These are phyloP conservation scores for Kregervanrija pseudodelftensis DNA, from an alignment of 805 yeast species.

Conservation along the genomic window DNA sequence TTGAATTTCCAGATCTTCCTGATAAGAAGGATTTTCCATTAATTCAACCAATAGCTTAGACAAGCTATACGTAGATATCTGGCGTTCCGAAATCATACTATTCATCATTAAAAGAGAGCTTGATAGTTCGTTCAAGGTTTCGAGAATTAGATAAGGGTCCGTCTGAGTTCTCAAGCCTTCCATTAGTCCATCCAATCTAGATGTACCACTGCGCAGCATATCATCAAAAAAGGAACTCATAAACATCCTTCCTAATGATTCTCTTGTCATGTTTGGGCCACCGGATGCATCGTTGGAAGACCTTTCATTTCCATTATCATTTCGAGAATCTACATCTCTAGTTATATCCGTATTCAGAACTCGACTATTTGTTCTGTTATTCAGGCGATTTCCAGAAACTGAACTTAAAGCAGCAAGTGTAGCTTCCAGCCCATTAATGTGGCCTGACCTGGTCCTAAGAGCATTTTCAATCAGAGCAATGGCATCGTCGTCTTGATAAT, in stretches of 20 bases:
- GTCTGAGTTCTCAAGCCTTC: constrained; percentile 36
- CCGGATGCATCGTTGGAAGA: no score
- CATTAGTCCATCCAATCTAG: constrained; percentile 25
- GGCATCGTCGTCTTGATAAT: constrained; percentile 7
- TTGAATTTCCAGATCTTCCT: constrained; percentile 71
- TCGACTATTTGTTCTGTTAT: no score
- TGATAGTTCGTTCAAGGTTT: constrained; percentile 57
- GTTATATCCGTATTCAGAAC: no score
- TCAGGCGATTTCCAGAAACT: no score
- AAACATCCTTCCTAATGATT: constrained; percentile 15
- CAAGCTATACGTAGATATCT: constrained; percentile 53
- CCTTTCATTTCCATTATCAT: no score
- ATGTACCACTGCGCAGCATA: constrained; percentile 12
- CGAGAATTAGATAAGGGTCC: constrained; percentile 56
- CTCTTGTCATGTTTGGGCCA: no score
- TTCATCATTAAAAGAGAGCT: constrained; percentile 60
- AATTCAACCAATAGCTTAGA: constrained; percentile 49
- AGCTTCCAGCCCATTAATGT: no score
- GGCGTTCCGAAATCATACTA: constrained; percentile 53
- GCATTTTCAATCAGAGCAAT: constrained; percentile 2
- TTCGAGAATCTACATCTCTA: no score
- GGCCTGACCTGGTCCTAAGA: no score
- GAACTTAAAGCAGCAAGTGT: no score
- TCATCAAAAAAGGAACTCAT: constrained; percentile 25
- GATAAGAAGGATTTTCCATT: constrained; percentile 48